A percentile compares a stretch with the other conserved stretches of the same genome.
Evolutionary conservation across 2,329 filamentous ascomycete genomes (phyloP).

Genomic region (Diaporthe capsici): DNA sequence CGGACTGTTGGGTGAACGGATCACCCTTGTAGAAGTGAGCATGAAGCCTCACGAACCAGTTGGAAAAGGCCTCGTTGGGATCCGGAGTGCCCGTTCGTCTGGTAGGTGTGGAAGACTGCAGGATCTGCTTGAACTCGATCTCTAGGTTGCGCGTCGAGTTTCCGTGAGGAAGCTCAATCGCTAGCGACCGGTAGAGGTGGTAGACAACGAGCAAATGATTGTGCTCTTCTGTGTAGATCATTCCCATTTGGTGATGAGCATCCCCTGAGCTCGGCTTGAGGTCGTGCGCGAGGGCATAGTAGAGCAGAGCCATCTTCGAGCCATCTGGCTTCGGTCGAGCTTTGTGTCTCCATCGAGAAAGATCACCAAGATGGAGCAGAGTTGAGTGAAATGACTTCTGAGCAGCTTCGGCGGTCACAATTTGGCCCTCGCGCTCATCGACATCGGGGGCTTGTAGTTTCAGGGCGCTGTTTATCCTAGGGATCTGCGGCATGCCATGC

Average conservation of each 20-base stretch:
- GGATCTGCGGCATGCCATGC: constrained; percentile 66
- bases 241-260: constrained; percentile 91
- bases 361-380: constrained; percentile 88
- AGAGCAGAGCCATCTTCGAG: constrained; percentile 85
- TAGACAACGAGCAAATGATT: constrained; percentile 90
- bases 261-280: constrained; percentile 84
- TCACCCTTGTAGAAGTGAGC: constrained; percentile 86
- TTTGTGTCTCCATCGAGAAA: constrained; percentile 88
- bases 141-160: constrained; percentile 83
- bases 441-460: constrained; percentile 59
- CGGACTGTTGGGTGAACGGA: constrained; percentile 80
- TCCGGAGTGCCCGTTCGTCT: constrained; percentile 59
- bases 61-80: constrained; percentile 75
- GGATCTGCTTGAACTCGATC: constrained; percentile 77
- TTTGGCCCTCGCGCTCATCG: constrained; percentile 60
- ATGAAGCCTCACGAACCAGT: constrained; percentile 90
- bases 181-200: constrained; percentile 87
- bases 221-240: constrained; percentile 83
- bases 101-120: constrained; percentile 53
- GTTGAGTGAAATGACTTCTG: constrained; percentile 83
- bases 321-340: constrained; percentile 80
- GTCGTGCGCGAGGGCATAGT: constrained; percentile 85
- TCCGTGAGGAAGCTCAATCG: constrained; percentile 80
- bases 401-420: constrained; percentile 73
- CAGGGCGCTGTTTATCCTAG: constrained; percentile 58